phyloP scores from a whole-genome alignment of 306 rosid genomes.

The Erythrophleum fordii region DNA sequence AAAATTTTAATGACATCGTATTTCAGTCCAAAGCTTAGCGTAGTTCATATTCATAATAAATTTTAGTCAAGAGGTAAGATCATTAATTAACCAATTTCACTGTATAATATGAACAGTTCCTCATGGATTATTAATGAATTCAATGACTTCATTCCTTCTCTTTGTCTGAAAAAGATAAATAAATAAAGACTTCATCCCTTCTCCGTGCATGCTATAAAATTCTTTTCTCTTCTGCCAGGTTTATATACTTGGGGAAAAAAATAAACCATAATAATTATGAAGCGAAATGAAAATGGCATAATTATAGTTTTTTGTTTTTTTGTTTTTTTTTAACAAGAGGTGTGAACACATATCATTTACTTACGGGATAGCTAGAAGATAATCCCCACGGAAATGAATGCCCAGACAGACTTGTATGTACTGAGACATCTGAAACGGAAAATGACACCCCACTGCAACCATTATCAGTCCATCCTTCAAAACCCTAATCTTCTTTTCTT shows the following conservation, averaged over 20 bases:
- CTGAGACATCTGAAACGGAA: constrained; percentile 62
- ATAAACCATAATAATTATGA: neutral
- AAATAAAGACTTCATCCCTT: neutral
- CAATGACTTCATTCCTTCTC: neutral
- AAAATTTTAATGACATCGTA: neutral
- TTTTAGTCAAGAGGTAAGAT: neutral
- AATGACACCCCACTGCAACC: constrained; percentile 94
- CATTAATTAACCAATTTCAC: neutral
- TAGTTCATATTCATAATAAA: neutral
- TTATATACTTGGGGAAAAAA: neutral
- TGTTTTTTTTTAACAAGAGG: too few species aligned
- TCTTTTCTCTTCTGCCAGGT: neutral
- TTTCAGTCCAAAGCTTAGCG: neutral
- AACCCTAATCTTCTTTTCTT: constrained; percentile 52
- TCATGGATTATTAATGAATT: neutral
- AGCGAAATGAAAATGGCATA: constrained; percentile 40
- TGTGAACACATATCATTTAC: constrained; percentile 36
- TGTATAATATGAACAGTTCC: neutral
- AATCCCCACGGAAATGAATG: constrained; percentile 85
- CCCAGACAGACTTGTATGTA: constrained; percentile 49
- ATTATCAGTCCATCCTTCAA: constrained; percentile 55
- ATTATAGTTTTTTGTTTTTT: constrained; percentile 40
- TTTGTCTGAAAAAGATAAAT: neutral
- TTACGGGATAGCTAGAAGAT: constrained; percentile 38
- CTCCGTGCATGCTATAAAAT: neutral